Evolutionary conservation across 2,329 filamentous ascomycete species (phyloP).

Genomic region (Epichloe gansuensis): DNA sequence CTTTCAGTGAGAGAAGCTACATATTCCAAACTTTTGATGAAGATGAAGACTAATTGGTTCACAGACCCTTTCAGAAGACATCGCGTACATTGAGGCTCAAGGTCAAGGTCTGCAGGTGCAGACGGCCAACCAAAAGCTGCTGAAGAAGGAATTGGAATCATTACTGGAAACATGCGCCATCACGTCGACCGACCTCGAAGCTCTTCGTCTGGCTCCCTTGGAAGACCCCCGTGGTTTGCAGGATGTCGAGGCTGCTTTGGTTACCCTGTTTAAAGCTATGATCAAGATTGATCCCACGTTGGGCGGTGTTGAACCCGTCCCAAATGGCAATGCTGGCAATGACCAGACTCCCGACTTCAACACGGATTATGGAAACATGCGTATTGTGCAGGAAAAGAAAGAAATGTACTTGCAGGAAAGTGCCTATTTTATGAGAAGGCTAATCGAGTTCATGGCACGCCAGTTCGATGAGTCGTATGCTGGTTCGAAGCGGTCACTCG

Average conservation of each 20-base stretch:
- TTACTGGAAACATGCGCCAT: conserved; percentile 89
- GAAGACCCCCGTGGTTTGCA: conserved; percentile 59
- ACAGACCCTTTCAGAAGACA: conserved; percentile 86
- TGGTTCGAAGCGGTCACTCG: conserved; percentile 53
- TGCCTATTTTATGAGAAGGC: conserved; percentile 60
- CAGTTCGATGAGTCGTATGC: conserved; percentile 68
- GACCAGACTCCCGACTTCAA: conserved; percentile 43
- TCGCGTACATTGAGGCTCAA: conserved; percentile 94
- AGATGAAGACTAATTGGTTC: conserved; percentile 8
- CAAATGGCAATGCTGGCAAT: conserved; percentile 32
- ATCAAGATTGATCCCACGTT: conserved; percentile 81
- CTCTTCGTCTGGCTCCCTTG: conserved; percentile 61
- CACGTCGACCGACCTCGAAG: conserved; percentile 58
- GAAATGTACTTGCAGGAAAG: conserved; percentile 75
- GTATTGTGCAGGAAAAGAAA: conserved; percentile 87
- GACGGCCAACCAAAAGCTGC: conserved; percentile 87
- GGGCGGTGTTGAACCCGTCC: conserved; percentile 37
- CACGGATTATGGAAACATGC: conserved; percentile 77
- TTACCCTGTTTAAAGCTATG: conserved; percentile 84
- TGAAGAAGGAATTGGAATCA: conserved; percentile 79
- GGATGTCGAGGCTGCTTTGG: conserved; percentile 64
- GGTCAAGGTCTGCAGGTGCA: conserved; percentile 95
- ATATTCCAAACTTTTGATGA: background rate
- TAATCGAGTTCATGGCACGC: conserved; percentile 70
- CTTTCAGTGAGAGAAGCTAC: conserved; percentile 53